These are phyloP conservation scores for Oenanthe javanica DNA, from an alignment of 140 eudicot species.

Conservation along the genomic window DNA sequence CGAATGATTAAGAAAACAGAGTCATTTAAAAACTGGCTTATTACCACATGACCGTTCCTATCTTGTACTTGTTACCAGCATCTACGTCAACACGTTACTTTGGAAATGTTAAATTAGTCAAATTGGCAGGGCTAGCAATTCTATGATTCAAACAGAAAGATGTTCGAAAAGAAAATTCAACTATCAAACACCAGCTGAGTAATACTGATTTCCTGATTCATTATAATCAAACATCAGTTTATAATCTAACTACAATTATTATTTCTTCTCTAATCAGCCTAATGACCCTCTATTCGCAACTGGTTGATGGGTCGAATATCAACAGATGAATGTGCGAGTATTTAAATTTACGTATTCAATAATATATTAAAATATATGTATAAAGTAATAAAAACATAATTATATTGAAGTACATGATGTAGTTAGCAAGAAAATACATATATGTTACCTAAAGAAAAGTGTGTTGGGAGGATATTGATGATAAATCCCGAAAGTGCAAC, in stretches of 20 bases:
- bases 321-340: background rate
- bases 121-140: too few species aligned
- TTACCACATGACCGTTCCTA: too few species aligned
- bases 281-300: background rate
- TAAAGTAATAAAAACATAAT: background rate
- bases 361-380: too few species aligned
- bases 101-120: too few species aligned
- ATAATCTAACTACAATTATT: too few species aligned
- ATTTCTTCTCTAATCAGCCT: background rate
- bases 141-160: background rate
- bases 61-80: too few species aligned
- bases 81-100: background rate
- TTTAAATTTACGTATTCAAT: background rate
- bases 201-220: background rate
- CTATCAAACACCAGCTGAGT: background rate
- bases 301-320: background rate
- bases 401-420: background rate
- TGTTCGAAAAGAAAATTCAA: background rate
- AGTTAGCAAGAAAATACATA: background rate
- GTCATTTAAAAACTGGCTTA: background rate
- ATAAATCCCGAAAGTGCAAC: slow-evolving; percentile 51
- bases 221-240: background rate
- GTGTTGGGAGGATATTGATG: slow-evolving; percentile 66
- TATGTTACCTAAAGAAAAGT: slow-evolving; percentile 50
- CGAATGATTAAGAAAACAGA: background rate